Base-by-base conservation (phyloP, 1,284 basidiomycete species). In the Cryptococcus floricola region DNA sequence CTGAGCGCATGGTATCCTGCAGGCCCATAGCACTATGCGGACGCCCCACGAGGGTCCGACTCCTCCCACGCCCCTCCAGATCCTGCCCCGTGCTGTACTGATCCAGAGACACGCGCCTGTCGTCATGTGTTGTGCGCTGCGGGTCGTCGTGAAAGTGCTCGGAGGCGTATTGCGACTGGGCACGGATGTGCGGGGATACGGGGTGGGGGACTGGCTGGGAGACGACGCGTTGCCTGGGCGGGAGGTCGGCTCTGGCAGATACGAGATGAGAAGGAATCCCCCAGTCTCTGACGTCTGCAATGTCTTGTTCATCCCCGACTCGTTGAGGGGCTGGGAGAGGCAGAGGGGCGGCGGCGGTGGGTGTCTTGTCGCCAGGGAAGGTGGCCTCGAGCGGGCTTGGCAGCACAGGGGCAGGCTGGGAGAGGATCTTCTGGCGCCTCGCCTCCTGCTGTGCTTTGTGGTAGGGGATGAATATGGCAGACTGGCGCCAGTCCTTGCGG, bases 381-480 rank as follows among this genome's bases (percentile, higher is more conserved):
- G 38, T 42, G 23, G 57, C 46, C 37, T 43, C 41, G 31, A 52
- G 13, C 2, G 48, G 56, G 48, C 37, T 52, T 10, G 39, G 55
- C 28, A 52, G 39, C 27, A 44, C 39, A 8, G 57, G 61, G 9
- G 65, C 58, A 2, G 59, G 68, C 48, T 55, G 53, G 46, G 45
- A 54, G 27, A 49, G 51, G 47, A 50, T 63, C 50, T 50, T 56
- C 31, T 56, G 56, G 10, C 58, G 43, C 39, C 59, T 27, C 18
- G 50, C 56, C 38, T 47, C 51, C 38, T 54, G 45, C 47, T 54
- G 41, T 8, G 53, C 56, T 3, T 47, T 58, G 28, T 62, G 58
- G 39, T 65, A 63, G 10, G 61, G 62, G n/a, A 56, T 49, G 58
- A 76, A 73, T 12, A 76, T 67, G 25, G 70, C 74, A 13, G 70